Base-by-base conservation (phyloP, 1,139 yeast species). In the Yamadazyma atmosphaerica region DNA sequence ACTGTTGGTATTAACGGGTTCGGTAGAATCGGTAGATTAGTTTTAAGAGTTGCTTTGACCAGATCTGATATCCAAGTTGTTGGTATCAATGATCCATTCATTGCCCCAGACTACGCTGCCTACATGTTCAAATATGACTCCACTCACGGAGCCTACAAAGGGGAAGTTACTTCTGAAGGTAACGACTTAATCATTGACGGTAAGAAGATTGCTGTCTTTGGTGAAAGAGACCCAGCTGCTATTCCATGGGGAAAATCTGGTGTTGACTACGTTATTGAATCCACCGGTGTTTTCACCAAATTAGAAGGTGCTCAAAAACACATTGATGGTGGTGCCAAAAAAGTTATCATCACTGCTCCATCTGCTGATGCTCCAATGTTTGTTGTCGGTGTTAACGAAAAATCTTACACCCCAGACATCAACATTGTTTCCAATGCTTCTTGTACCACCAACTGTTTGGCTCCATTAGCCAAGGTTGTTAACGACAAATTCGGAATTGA, bases 41-140 rank as follows among this genome's bases (percentile, higher is more conserved):
- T 85, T 53, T 74, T 83, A 63, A 82, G 94, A 77, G 77, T 83
- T 61, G 92, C 92, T 51, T 72, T 83, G 56, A 55, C 60, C 51
- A 79, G 86, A 79, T 70, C 75, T 53, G 86, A 79, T 75, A 81
- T 84, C 58, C 74, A 81, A 60, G 86, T 84, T 54, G 87, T 83
- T 47, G 90, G 89, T 57, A 72, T 84, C 77, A 84, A 84, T 65
- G 90, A 84, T 68, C 94, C 94, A 50, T 84, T 84, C 78, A 84
- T 84, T 63, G 80, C 80, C 50, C 79, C 87, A 52, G 90, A 84
- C 60, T 84, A 84, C 68, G 92, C 90, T 63, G 80, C 90, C 48
- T 84, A 84, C 79, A 81, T 84, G 88, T 83, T 84, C 83, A 83
- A 85, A 77, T 85, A 83, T 72, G 94, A 84, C 69, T 83, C 92